Evolutionary conservation across 257 asterid genomes (phyloP).

Genomic region (Paulownia fortunei): DNA sequence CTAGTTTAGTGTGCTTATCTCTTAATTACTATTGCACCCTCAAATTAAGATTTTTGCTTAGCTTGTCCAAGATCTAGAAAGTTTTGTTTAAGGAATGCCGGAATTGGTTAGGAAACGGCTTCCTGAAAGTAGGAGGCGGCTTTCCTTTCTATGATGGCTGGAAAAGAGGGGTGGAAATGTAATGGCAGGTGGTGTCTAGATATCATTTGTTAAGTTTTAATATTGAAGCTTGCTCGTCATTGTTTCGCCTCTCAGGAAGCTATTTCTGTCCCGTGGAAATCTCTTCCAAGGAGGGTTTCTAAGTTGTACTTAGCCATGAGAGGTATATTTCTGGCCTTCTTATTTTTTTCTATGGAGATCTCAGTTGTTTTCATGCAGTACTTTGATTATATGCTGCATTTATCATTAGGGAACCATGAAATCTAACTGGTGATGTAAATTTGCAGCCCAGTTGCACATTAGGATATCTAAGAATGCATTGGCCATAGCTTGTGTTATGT

Average conservation of each 20-base stretch:
- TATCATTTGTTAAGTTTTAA: not conserved
- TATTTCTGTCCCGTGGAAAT: slow-evolving; percentile 83
- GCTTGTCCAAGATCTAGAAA: not conserved
- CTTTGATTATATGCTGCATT: not conserved
- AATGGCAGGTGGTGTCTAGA: not conserved
- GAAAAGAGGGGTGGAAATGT: not conserved
- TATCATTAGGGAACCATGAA: not conserved
- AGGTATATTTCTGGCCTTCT: slow-evolving; percentile 53
- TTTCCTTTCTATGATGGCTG: not conserved
- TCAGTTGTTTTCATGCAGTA: not conserved
- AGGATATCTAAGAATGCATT: not conserved
- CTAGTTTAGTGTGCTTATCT: not conserved
- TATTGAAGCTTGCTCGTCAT: slow-evolving; percentile 12
- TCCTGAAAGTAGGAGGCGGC: not conserved
- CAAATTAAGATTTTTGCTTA: not conserved
- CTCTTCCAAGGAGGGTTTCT: slow-evolving; percentile 82
- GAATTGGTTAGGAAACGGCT: not conserved
- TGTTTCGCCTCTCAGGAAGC: slow-evolving; percentile 65
- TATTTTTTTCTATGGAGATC: slow-evolving; percentile 15
- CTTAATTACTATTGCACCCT: not conserved
- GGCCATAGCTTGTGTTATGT: not conserved
- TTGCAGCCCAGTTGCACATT: not conserved
- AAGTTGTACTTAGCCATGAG: slow-evolving; percentile 90
- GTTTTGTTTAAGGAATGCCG: not conserved
- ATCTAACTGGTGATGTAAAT: not conserved